Evolutionary conservation across 2,329 filamentous ascomycete species (phyloP).

Genomic region (Ophiostoma perfectum): DNA sequence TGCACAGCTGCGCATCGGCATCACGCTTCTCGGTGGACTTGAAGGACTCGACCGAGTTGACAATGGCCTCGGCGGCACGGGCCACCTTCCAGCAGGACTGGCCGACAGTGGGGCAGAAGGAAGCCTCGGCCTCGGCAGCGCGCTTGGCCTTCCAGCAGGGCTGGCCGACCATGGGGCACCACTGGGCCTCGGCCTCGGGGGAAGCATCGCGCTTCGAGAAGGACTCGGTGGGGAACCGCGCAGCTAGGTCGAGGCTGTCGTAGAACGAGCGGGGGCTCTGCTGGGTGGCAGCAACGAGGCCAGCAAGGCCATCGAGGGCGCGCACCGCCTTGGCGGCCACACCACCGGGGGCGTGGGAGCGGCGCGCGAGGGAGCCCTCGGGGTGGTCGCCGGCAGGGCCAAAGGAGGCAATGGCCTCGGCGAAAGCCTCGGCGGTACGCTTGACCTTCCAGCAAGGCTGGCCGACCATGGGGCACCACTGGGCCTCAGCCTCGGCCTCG

Average conservation of each 20-base stretch:
- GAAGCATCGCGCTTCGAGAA: slow-evolving; percentile 17
- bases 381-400: slow-evolving; percentile 37
- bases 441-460: slow-evolving; percentile 34
- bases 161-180: slow-evolving; percentile 36
- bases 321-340: slow-evolving; percentile 26
- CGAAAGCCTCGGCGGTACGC: slow-evolving; percentile 30
- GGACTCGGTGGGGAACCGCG: slow-evolving; percentile 23
- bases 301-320: slow-evolving; percentile 26
- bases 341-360: slow-evolving; percentile 25
- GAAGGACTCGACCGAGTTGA: slow-evolving; percentile 19
- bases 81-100: slow-evolving; percentile 38
- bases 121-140: slow-evolving; percentile 31
- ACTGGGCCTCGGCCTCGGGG: slow-evolving; percentile 8
- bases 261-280: slow-evolving; percentile 27
- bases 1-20: slow-evolving; percentile 23
- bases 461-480: slow-evolving; percentile 35
- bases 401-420: slow-evolving; percentile 28
- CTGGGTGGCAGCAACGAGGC: slow-evolving; percentile 27
- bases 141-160: slow-evolving; percentile 32
- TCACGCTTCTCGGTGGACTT: slow-evolving; percentile 18
- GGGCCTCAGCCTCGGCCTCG: slow-evolving; percentile 5
- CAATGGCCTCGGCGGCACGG: slow-evolving; percentile 35
- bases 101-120: slow-evolving; percentile 37
- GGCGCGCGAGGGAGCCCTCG: slow-evolving; percentile 29
- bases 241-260: slow-evolving; percentile 25